Percentiles rank a stretch among this genome's conserved stretches.
Evolutionary conservation across 176 grass and related monocot species (phyloP).

Genomic region (Neostapfia colusana): DNA sequence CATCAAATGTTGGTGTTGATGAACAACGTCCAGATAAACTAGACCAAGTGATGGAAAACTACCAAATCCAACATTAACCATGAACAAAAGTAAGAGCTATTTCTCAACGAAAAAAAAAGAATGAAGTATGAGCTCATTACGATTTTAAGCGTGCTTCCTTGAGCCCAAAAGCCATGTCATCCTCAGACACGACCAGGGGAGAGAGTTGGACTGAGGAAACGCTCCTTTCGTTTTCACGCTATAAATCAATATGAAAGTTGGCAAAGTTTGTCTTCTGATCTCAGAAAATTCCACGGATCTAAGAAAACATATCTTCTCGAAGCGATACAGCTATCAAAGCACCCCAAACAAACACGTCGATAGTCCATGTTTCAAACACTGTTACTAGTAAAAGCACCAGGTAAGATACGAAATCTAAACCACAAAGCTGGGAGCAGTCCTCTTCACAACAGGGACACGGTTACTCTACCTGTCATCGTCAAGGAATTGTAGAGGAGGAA

Average conservation of each 20-base stretch:
- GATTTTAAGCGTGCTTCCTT: constrained; percentile 30
- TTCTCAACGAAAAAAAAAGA: not conserved
- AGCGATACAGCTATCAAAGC: constrained; percentile 23
- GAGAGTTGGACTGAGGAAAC: constrained; percentile 18
- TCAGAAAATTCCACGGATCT: constrained; percentile 6
- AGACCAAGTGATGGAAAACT: not conserved
- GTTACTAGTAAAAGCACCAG: constrained; percentile 27
- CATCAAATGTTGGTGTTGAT: not conserved
- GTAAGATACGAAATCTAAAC: constrained; percentile 45
- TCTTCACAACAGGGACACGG: not conserved
- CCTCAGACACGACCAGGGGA: constrained; percentile 26
- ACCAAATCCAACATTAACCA: not conserved
- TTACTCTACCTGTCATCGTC: constrained; percentile 19
- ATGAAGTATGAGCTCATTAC: not conserved
- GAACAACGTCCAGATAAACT: not conserved
- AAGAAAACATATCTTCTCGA: constrained; percentile 17
- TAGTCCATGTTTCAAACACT: constrained; percentile 30
- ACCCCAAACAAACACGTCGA: not conserved
- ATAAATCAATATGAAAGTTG: constrained; percentile 18
- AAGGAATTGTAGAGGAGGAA: constrained; percentile 7
- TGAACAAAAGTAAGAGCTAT: not conserved
- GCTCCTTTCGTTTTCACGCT: constrained; percentile 9
- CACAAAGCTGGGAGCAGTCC: constrained; percentile 30
- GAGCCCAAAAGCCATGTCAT: constrained; percentile 18
- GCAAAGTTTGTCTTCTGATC: not conserved